These are phyloP conservation scores for Dioszegia hungarica DNA, from an alignment of 768 basidiomycete genomes.

Conservation along the genomic window DNA sequence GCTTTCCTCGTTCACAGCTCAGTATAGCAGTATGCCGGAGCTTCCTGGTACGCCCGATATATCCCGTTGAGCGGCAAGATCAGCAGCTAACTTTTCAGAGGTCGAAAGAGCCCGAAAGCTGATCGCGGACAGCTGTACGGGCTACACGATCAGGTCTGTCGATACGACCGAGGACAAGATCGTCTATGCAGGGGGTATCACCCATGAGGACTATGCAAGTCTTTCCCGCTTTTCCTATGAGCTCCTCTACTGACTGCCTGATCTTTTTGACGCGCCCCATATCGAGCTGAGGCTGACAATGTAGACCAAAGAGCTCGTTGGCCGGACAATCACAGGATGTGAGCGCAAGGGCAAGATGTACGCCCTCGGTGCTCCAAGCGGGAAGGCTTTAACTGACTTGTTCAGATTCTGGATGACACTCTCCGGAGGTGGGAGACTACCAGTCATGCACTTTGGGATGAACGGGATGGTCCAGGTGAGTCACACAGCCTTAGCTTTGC, in stretches of 20 bases:
- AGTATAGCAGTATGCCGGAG: slow-evolving; percentile 54
- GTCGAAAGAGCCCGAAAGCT: slow-evolving; percentile 65
- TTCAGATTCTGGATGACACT: slow-evolving; percentile 58
- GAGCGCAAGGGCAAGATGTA: slow-evolving; percentile 49
- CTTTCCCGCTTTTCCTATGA: background rate
- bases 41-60: slow-evolving; percentile 53
- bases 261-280: no score
- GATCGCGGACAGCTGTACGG: slow-evolving; percentile 55
- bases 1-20: no score
- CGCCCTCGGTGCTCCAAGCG: slow-evolving; percentile 1
- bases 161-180: slow-evolving; percentile 61
- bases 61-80: background rate
- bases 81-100: slow-evolving; percentile 51
- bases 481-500: background rate
- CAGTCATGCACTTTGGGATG: slow-evolving; percentile 79
- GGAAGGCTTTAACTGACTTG: background rate
- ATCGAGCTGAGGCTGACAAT: no score
- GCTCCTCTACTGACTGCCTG: no score
- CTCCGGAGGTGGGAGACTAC: slow-evolving; percentile 59
- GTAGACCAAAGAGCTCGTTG: slow-evolving; percentile 58
- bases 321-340: slow-evolving; percentile 45
- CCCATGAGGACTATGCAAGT: slow-evolving; percentile 62
- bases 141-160: slow-evolving; percentile 58
- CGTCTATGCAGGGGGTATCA: slow-evolving; percentile 58
- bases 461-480: slow-evolving; percentile 73